Base-by-base conservation (phyloP, 331 rosid species). In the Prunus yedoensis region DNA sequence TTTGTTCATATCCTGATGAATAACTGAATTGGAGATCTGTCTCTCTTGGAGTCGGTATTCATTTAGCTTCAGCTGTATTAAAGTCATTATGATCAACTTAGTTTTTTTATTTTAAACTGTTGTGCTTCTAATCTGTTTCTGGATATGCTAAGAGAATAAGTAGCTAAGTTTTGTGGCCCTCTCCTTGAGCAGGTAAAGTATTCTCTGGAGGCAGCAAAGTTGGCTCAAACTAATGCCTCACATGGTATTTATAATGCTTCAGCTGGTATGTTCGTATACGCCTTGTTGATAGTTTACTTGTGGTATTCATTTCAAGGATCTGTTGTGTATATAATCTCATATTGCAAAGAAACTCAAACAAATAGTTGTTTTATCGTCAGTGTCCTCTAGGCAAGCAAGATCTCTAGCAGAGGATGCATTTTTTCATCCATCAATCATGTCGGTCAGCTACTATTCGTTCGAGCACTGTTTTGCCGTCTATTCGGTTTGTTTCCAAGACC, bases 381-480 rank as follows among this genome's bases (percentile, higher is more conserved):
- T 85, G 49, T 93, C 97, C 32, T 95, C 99, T 27, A 87, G 92
- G 84, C 89, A 90, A 79, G 92, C 99, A 73, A 90, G 97, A 84
- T 86, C 99, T 74, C 87, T 95, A 59, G 99, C 96, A 14, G 99
- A 95, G 85, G 97, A 95, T 84, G 97, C 97, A 53, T 95, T 95
- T 70, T 95, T 89, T 68, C 99, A 95, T 82, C 99, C 99, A 10
- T 95, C 99, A 52, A 95, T 95, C 50, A 95, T 90, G 97, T 95
- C 99, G 8, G 90, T 95, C 80, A 95, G 97, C 91, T 95, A 95
- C 86, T 95, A 92, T 77, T 90, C 99, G 0, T 90, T 89, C 32
- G 97, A 90, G 89, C 99, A 95, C 78, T 95, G 97, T 80, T 95
- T 95, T 73, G 99, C 97, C 9, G 93, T 95, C 83, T 92, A 95